Base-by-base conservation (phyloP, 441 rosid genomes). In the Euphorbia corollata region DNA sequence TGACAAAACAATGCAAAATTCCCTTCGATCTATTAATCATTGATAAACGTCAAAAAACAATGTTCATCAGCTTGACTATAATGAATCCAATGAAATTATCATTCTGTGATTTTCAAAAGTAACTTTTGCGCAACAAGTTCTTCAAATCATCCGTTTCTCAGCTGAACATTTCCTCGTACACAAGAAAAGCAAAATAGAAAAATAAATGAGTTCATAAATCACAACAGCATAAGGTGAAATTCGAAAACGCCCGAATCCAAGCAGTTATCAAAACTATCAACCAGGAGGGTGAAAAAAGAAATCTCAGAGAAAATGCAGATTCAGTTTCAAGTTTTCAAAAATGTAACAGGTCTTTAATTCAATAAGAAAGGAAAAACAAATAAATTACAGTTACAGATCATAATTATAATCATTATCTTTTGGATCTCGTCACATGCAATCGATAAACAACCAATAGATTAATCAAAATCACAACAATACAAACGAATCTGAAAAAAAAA, bases 401-500 rank as follows among this genome's bases (percentile, higher is more conserved):
- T 16, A n/a, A 59, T 50, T 50, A 50, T 12, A 41, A 61, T 20
- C n/a, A 27, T 27, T 27, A 63, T 6, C 22, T 15, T 47, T 56
- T 22, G 47, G 56, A 63, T 63, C 67, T 47, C 41, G 32, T 24
- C 15, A 63, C 60, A 56, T 23, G 60, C n/a, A 47, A 11, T 1
- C 24, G n/a, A 56, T 8, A 56, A 56, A 56, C 34, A 56, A 56
- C 34, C 15, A 27, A 56, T 13, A 4, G n/a, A 56, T 56, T 23
- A 22, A 56, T 56, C 24, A 23, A 56, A 56, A 56, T 56, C 23
- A 56, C 27, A 23, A 56, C 15, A 2, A 56, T 10, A 56, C 60
- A 54, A 15, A 30, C 22, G 23, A 7, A 41, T n/a, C n/a, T 7
- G 51, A 27, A 7, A 4, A 24, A 18, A n/a, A 27, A 27, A 27